Conservation (phyloP, 805 yeast genomes). For the Yarrowia hollandica region DNA sequence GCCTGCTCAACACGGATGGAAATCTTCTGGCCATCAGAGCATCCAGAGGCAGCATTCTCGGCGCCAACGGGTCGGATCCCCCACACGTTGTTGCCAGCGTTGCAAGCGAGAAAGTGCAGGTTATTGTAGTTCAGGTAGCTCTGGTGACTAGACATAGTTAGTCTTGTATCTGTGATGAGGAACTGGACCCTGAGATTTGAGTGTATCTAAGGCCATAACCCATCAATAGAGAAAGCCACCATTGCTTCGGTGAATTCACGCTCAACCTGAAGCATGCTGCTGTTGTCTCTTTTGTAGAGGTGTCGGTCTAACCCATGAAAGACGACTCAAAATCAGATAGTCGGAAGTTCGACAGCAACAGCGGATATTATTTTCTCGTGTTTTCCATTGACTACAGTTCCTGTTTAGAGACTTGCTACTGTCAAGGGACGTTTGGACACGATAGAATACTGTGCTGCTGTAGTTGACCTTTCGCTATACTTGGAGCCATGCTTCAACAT, state of each 20-base stretch:
- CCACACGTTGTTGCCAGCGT: constrained; percentile 31
- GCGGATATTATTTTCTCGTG: no score
- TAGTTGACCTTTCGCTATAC: no score
- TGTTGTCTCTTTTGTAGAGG: constrained; percentile 11
- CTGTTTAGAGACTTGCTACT: not conserved
- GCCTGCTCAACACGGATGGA: constrained; percentile 22
- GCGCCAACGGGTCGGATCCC: constrained; percentile 31
- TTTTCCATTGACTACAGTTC: not conserved
- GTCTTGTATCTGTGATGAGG: not conserved
- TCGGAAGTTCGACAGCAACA: constrained; percentile 5
- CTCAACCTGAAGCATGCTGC: no score
- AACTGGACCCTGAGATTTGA: not conserved
- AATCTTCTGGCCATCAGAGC: constrained; percentile 30
- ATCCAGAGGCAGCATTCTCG: constrained; percentile 32
- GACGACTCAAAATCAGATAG: not conserved
- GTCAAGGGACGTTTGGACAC: no score
- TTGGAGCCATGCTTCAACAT: no score
- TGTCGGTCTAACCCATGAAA: not conserved
- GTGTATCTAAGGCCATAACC: no score
- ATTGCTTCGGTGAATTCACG: not conserved
- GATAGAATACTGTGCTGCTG: no score
- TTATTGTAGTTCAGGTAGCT: constrained; percentile 20
- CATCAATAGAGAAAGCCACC: no score
- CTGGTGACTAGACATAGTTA: no score
- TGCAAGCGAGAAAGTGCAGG: constrained; percentile 26